These are phyloP conservation scores for Fusarium zealandicum DNA, from an alignment of 2,329 filamentous ascomycete species.

Conservation along the genomic window DNA sequence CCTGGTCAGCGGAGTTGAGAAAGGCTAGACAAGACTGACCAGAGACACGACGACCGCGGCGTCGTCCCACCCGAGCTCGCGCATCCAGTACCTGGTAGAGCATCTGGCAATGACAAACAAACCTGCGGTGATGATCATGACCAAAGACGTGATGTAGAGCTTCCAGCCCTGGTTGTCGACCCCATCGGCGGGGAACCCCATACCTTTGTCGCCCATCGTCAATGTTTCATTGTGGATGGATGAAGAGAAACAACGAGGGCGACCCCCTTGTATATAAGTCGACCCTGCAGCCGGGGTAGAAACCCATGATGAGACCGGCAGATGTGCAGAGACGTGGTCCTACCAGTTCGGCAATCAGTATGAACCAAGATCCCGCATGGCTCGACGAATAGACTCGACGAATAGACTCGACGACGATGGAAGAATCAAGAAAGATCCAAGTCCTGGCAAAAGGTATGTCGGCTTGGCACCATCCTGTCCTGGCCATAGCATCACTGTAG, in stretches of 20 bases:
- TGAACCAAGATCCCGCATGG: too few species aligned
- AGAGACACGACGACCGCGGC: constrained; percentile 48
- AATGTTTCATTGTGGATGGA: not conserved
- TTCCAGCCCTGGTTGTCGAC: constrained; percentile 47
- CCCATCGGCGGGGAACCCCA: constrained; percentile 42
- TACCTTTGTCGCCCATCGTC: constrained; percentile 25
- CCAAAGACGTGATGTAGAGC: constrained; percentile 44
- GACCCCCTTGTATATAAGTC: not conserved
- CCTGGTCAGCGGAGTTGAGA: not conserved
- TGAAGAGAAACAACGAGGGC: not conserved
- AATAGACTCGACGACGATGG: too few species aligned
- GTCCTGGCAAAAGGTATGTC: too few species aligned
- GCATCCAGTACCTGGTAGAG: constrained; percentile 45
- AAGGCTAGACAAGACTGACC: constrained; percentile 32
- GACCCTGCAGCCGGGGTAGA: too few species aligned
- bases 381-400: too few species aligned
- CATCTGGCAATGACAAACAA: constrained; percentile 45
- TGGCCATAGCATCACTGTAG: not conserved
- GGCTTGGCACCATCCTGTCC: not conserved
- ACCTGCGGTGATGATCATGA: constrained; percentile 47
- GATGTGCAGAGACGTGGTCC: too few species aligned
- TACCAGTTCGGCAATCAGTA: too few species aligned
- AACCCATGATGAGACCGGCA: too few species aligned
- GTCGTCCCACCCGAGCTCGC: constrained; percentile 49
- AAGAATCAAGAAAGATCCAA: too few species aligned